Evolutionary conservation across 768 basidiomycete species (phyloP).

Genomic region (Mycena albidolilacea): DNA sequence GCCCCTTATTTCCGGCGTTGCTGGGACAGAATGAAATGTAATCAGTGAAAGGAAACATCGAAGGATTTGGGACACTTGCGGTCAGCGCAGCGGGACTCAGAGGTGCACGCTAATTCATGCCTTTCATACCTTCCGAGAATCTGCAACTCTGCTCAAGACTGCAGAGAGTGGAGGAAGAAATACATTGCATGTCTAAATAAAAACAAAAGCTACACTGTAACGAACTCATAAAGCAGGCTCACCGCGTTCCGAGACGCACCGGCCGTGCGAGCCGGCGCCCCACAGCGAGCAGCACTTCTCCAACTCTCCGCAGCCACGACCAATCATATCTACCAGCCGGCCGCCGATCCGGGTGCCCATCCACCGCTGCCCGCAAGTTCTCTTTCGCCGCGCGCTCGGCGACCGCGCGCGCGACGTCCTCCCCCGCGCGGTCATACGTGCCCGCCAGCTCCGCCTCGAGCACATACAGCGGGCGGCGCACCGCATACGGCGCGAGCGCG

Average conservation of each 20-base stretch:
- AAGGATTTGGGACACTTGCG: too few species aligned
- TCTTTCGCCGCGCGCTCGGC: slow-evolving; percentile 41
- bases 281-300: background rate
- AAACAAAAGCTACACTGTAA: background rate
- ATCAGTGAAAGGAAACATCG: too few species aligned
- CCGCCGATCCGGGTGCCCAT: background rate
- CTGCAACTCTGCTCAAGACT: too few species aligned
- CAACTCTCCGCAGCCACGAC: slow-evolving; percentile 22
- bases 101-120: too few species aligned
- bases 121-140: too few species aligned
- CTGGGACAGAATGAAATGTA: too few species aligned
- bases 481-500: slow-evolving; percentile 82
- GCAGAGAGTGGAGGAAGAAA: background rate
- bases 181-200: background rate
- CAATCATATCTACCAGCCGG: background rate
- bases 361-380: background rate
- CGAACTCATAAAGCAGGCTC: background rate
- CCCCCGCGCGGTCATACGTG: slow-evolving; percentile 65
- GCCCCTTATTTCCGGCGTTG: too few species aligned
- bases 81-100: too few species aligned
- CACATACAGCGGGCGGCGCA: slow-evolving; percentile 74
- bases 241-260: background rate
- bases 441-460: slow-evolving; percentile 71
- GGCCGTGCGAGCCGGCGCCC: slow-evolving; percentile 17
- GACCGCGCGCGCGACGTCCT: slow-evolving; percentile 65